Percentiles rank a stretch among this genome's conserved stretches.
Evolutionary conservation across 2,329 filamentous ascomycete genomes (phyloP).

Genomic region (Apiospora aurea): DNA sequence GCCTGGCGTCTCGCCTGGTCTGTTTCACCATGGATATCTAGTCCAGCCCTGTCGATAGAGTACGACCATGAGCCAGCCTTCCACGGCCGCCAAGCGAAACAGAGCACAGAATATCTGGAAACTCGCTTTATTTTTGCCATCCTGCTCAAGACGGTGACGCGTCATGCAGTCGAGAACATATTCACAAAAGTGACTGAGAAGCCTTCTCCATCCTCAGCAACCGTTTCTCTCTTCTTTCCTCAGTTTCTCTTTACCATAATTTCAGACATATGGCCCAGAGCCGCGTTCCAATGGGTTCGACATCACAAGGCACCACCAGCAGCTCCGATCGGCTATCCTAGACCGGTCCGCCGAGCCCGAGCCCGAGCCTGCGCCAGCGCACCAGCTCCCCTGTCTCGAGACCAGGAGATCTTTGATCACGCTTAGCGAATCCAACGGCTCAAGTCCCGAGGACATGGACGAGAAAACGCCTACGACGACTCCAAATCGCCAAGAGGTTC

Average conservation of each 20-base stretch:
- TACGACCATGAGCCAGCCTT: background rate
- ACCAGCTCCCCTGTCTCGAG: background rate
- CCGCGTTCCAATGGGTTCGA: background rate
- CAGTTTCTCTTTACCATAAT: background rate
- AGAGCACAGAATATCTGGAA: background rate
- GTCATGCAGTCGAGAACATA: background rate
- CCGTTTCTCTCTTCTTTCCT: background rate
- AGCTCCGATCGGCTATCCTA: background rate
- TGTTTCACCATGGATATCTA: background rate
- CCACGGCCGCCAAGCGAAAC: background rate
- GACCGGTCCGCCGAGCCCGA: background rate
- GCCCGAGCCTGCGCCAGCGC: too few relatives aligned
- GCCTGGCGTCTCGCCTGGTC: background rate
- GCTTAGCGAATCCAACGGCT: background rate
- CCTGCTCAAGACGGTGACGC: background rate
- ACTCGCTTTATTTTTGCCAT: background rate
- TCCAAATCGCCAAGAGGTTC: background rate
- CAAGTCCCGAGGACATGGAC: background rate
- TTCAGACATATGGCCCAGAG: too few relatives aligned
- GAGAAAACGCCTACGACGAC: background rate
- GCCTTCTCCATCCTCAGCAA: background rate
- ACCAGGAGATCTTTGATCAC: constrained; percentile 8
- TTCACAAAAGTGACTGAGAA: background rate
- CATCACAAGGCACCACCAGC: background rate
- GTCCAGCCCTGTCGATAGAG: background rate